Evolutionary conservation across 768 basidiomycete genomes (phyloP).

Genomic region (Arthromyces matolae): DNA sequence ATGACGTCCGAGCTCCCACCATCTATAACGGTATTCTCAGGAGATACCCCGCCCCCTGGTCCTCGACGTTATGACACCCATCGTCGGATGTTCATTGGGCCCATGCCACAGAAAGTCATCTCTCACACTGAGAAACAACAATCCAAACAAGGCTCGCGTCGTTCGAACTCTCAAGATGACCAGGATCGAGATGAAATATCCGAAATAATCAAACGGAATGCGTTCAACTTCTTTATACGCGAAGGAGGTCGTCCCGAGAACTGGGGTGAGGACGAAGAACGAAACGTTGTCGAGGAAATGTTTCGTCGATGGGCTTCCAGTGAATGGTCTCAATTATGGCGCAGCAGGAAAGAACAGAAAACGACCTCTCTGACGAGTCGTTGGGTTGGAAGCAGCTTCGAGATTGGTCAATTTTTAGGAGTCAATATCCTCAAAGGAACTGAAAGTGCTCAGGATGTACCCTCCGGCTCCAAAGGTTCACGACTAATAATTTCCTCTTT

Average conservation of each 20-base stretch:
- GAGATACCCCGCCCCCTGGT: constrained; percentile 3
- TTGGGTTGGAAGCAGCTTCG: constrained; percentile 77
- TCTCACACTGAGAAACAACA: constrained; percentile 32
- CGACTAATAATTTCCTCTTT: constrained; percentile 1
- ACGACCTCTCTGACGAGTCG: constrained; percentile 19
- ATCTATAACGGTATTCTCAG: constrained; percentile 17
- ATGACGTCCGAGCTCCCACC: constrained; percentile 13
- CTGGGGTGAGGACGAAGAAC: constrained; percentile 59
- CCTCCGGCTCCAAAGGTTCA: constrained; percentile 8
- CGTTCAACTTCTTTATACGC: constrained; percentile 58
- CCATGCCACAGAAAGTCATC: constrained; percentile 64
- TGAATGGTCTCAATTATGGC: constrained; percentile 56
- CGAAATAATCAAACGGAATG: constrained; percentile 55
- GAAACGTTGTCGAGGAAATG: constrained; percentile 52
- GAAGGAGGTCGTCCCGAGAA: constrained; percentile 63
- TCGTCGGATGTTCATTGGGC: constrained; percentile 69
- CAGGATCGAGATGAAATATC: constrained; percentile 33
- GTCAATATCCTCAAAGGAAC: constrained; percentile 51
- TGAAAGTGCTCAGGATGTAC: constrained; percentile 14
- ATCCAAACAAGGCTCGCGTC: constrained; percentile 24
- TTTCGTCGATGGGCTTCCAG: constrained; percentile 58
- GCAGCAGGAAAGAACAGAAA: constrained; percentile 31
- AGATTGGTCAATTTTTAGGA: constrained; percentile 73
- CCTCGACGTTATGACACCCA: constrained; percentile 28
- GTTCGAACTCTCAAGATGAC: constrained; percentile 20